These are phyloP conservation scores for Sanghuangporus sanghuang DNA, from an alignment of 1,284 basidiomycete species.

Conservation along the genomic window DNA sequence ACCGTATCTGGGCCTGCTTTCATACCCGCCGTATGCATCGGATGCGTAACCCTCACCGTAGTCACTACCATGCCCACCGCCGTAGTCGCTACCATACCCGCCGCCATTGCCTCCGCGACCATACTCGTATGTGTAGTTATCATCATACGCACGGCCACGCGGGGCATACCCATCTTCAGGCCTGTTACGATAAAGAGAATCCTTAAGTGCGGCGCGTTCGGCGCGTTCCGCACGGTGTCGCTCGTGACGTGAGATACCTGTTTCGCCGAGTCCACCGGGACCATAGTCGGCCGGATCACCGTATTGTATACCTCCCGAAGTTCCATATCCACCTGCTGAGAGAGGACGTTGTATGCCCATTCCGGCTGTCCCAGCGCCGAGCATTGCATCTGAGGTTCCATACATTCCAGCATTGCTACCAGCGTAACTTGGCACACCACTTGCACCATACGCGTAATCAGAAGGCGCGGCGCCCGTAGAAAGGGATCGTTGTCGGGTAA, in stretches of 20 bases:
- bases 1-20: background rate
- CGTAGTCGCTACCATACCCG: too few species aligned
- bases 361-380: background rate
- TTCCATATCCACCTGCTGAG: background rate
- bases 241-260: background rate
- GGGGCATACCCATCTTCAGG: background rate
- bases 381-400: background rate
- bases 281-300: background rate
- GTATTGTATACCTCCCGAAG: background rate
- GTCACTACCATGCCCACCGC: too few species aligned
- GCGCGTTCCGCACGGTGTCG: background rate
- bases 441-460: conserved; percentile 5
- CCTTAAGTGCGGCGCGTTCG: background rate
- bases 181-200: background rate
- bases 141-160: background rate
- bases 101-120: background rate
- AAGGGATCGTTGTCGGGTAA: conserved; percentile 9
- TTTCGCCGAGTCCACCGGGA: background rate
- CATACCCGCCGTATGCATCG: background rate
- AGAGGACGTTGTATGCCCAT: background rate
- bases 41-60: background rate
- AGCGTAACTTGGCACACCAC: background rate
- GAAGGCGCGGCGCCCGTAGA: background rate
- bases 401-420: background rate
- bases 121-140: background rate